Conservation (phyloP, 2,329 filamentous ascomycete genomes). For the Neocatenulostroma microsporum region DNA sequence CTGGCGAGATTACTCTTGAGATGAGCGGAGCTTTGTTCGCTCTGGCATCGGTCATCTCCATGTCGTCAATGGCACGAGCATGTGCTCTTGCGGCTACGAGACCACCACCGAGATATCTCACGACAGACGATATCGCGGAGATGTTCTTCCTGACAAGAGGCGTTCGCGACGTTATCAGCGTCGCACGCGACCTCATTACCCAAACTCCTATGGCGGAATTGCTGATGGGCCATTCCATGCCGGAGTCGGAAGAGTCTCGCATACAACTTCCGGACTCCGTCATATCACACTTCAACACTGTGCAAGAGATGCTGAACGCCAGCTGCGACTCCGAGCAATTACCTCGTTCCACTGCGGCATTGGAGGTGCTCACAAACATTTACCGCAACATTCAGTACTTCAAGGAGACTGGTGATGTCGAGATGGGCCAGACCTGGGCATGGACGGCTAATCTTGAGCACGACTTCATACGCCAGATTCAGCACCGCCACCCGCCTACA, state of each 20-base stretch:
- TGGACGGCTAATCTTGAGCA: slow-evolving; percentile 3
- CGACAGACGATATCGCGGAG: slow-evolving; percentile 19
- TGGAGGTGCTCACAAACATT: not conserved
- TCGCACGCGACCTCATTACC: slow-evolving; percentile 10
- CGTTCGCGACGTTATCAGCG: slow-evolving; percentile 13
- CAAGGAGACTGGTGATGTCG: not conserved
- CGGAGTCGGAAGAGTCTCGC: not conserved
- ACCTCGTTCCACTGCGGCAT: not conserved
- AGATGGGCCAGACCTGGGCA: slow-evolving; percentile 1
- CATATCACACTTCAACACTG: not conserved
- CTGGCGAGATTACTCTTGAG: slow-evolving; percentile 13
- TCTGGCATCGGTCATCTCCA: slow-evolving; percentile 9
- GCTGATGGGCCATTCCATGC: slow-evolving; percentile 7
- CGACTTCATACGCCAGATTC: slow-evolving; percentile 13
- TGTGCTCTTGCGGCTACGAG: slow-evolving; percentile 12
- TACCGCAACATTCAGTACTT: slow-evolving; percentile 3
- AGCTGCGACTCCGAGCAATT: not conserved
- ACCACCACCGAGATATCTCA: slow-evolving; percentile 11
- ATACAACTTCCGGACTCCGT: not conserved
- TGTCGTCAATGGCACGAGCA: slow-evolving; percentile 11
- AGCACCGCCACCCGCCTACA: slow-evolving; percentile 12
- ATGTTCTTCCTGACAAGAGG: slow-evolving; percentile 17
- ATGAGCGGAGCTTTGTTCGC: slow-evolving; percentile 18
- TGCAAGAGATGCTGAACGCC: not conserved
- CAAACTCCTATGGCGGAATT: slow-evolving; percentile 11